Conservation (phyloP, 805 yeast species). For the Nakazawaea wyomingensis region DNA sequence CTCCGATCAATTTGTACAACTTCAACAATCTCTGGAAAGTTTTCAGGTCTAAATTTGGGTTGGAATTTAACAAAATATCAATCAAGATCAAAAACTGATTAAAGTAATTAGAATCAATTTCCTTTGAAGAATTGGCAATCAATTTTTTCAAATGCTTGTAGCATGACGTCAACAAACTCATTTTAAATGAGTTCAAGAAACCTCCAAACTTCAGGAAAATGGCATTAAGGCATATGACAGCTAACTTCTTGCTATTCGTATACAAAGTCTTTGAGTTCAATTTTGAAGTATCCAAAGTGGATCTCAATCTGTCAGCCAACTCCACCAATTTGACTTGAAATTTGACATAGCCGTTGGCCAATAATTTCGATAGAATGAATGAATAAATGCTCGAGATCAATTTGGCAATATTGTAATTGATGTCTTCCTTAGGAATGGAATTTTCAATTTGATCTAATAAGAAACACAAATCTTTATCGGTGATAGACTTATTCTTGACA, state of each 20-base stretch:
- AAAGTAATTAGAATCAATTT: slow-evolving; percentile 27
- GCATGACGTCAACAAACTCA: slow-evolving; percentile 20
- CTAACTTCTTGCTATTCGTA: slow-evolving; percentile 21
- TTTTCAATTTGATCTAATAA: slow-evolving; percentile 18
- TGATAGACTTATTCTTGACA: background rate
- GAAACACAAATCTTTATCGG: slow-evolving; percentile 2
- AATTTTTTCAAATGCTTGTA: slow-evolving; percentile 29
- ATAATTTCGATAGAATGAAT: slow-evolving; percentile 20
- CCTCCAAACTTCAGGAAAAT: slow-evolving; percentile 28
- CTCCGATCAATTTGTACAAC: slow-evolving; percentile 21
- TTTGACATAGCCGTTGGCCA: slow-evolving; percentile 26
- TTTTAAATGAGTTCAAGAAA: slow-evolving; percentile 27
- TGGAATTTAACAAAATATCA: slow-evolving; percentile 25
- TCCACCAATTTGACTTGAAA: slow-evolving; percentile 27
- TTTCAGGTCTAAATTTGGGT: slow-evolving; percentile 26
- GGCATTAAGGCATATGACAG: slow-evolving; percentile 23
- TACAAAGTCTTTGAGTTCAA: slow-evolving; percentile 24
- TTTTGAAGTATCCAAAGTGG: slow-evolving; percentile 5
- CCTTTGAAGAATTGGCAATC: slow-evolving; percentile 26
- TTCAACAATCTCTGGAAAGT: slow-evolving; percentile 25
- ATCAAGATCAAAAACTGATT: slow-evolving; percentile 24
- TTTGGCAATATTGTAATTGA: slow-evolving; percentile 21
- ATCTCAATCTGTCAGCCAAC: slow-evolving; percentile 9
- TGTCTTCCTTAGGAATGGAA: slow-evolving; percentile 18
- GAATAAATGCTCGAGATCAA: slow-evolving; percentile 21